Percentiles rank a stretch among this genome's conserved stretches.
phyloP scores from a whole-genome alignment of 768 basidiomycete genomes.

The Mycena polygramma region DNA sequence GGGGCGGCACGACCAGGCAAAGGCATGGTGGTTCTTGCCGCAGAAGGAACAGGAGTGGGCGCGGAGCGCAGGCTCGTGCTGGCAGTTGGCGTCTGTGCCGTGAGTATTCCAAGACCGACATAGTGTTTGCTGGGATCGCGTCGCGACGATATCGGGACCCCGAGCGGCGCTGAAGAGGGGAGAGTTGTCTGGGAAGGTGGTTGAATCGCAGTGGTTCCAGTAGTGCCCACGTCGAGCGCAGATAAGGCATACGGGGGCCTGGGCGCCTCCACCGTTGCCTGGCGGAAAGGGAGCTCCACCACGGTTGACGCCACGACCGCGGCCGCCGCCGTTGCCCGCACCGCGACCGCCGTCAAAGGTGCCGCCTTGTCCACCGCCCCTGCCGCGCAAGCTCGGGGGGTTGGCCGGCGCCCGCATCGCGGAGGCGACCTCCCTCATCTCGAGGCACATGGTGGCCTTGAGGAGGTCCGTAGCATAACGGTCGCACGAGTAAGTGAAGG shows the following conservation, averaged over 20 bases:
- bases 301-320: not conserved
- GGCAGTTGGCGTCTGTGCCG: constrained; percentile 1
- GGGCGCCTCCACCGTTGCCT: constrained; percentile 21
- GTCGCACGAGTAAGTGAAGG: too few relatives aligned
- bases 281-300: constrained; percentile 23
- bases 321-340: not conserved
- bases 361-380: too few relatives aligned
- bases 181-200: constrained; percentile 7
- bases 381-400: not conserved
- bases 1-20: constrained; percentile 4
- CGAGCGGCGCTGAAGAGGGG: not conserved
- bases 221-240: constrained; percentile 28
- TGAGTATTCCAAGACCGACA: constrained; percentile 31
- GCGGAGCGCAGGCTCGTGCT: constrained; percentile 4
- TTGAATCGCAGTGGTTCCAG: constrained; percentile 2
- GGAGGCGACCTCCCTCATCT: not conserved
- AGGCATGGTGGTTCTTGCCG: constrained; percentile 12
- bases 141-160: not conserved
- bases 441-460: too few relatives aligned
- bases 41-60: constrained; percentile 30
- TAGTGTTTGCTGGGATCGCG: constrained; percentile 8
- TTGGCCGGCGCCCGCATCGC: not conserved
- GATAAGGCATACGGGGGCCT: constrained; percentile 30
- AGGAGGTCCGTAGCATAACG: too few relatives aligned
- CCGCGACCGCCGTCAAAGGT: not conserved